Conservation (phyloP, 768 basidiomycete genomes). For the Cystofilobasidium bisporidii region DNA sequence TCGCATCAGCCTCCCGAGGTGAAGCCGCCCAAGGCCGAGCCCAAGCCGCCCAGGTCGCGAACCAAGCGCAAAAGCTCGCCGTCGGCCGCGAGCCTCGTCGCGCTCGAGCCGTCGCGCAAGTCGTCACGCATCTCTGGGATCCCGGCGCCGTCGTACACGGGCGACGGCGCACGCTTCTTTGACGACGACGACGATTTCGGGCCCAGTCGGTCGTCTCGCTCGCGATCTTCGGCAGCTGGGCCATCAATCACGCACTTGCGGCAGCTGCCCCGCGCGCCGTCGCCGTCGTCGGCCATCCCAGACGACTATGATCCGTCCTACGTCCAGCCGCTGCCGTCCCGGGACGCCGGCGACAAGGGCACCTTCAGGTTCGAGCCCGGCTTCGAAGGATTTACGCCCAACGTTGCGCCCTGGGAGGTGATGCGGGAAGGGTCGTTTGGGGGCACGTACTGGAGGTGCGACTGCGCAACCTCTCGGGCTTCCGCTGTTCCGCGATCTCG, state of each 20-base stretch:
- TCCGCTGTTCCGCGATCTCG: not conserved
- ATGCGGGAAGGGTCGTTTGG: slow-evolving; percentile 17
- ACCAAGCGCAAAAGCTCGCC: not conserved
- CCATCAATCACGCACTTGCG: not conserved
- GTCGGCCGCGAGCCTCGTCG: not conserved
- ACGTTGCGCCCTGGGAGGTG: slow-evolving; percentile 24
- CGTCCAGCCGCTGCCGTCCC: slow-evolving; percentile 3
- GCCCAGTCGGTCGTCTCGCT: not conserved
- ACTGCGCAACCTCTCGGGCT: not conserved
- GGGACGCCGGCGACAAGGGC: not conserved
- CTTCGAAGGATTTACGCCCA: slow-evolving; percentile 25
- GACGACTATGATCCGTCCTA: slow-evolving; percentile 12
- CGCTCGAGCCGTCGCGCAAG: slow-evolving; percentile 14
- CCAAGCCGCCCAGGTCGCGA: not conserved
- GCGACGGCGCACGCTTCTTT: not conserved
- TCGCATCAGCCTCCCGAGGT: not conserved
- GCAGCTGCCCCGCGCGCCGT: slow-evolving; percentile 6
- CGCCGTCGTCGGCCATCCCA: not conserved
- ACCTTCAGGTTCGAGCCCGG: slow-evolving; percentile 21
- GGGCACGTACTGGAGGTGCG: slow-evolving; percentile 19
- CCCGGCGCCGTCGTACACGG: slow-evolving; percentile 7
- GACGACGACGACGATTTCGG: not conserved
- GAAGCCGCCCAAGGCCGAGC: not conserved
- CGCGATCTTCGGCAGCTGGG: not conserved
- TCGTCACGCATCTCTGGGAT: slow-evolving; percentile 13